These are phyloP conservation scores for Diaporthe capsici DNA, from an alignment of 2,329 filamentous ascomycete species.

Conservation along the genomic window DNA sequence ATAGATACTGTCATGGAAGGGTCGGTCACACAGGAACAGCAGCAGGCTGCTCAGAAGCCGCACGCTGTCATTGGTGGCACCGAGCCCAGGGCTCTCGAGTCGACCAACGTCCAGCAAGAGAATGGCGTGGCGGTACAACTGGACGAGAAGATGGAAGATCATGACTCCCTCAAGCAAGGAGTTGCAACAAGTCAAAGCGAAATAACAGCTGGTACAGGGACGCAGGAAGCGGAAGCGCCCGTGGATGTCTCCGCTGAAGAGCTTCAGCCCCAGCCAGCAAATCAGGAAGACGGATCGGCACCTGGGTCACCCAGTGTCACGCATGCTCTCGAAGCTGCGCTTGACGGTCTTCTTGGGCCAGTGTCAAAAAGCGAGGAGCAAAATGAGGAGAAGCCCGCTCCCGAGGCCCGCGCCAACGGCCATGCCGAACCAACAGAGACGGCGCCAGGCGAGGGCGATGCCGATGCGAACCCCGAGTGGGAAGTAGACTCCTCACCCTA, in stretches of 20 bases:
- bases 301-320: conserved; percentile 43
- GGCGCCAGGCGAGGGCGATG: background rate
- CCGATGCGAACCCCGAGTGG: conserved; percentile 78
- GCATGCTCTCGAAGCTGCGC: conserved; percentile 46
- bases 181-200: background rate
- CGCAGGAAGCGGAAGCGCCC: background rate
- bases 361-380: background rate
- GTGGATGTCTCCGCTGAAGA: background rate
- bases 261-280: conserved; percentile 3
- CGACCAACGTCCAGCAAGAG: background rate
- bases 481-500: conserved; percentile 85
- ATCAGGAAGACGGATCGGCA: background rate
- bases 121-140: background rate
- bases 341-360: conserved; percentile 43
- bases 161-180: background rate
- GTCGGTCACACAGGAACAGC: background rate
- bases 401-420: background rate
- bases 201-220: background rate
- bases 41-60: background rate
- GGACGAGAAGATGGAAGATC: conserved; percentile 34
- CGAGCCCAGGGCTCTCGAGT: background rate
- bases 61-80: background rate
- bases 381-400: background rate
- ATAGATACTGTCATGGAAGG: background rate
- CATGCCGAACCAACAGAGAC: conserved; percentile 7